Conservation (phyloP, 2,329 filamentous ascomycete species). For the Phaeoacremonium minimum region DNA sequence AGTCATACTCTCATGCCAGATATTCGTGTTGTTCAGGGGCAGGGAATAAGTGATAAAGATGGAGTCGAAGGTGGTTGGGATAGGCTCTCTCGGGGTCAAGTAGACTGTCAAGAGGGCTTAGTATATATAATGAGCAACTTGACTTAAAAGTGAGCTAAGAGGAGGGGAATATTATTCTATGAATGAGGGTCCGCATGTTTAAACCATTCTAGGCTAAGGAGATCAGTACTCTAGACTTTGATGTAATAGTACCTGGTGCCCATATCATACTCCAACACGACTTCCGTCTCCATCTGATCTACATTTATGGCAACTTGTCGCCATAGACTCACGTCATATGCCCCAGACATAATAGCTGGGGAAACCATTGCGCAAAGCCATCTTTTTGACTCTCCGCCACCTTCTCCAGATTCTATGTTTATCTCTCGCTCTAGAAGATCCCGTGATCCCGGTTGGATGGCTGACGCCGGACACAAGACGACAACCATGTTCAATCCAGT, state of each 20-base stretch:
- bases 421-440: constrained; percentile 15
- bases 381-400: constrained; percentile 4
- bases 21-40: no score
- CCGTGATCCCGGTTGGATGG: constrained; percentile 11
- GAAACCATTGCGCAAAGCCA: constrained; percentile 32
- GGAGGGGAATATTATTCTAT: no score
- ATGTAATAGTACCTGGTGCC: constrained; percentile 38
- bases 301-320: constrained; percentile 26
- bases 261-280: constrained; percentile 36
- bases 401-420: constrained; percentile 6
- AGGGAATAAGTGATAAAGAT: no score
- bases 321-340: constrained; percentile 35
- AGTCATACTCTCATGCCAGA: no score
- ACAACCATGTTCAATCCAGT: constrained; percentile 20
- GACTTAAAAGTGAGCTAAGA: no score
- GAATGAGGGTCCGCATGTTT: no score
- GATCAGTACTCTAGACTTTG: no score
- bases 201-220: no score
- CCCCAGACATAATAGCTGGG: constrained; percentile 25
- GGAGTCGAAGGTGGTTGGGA: no score
- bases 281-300: constrained; percentile 31
- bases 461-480: constrained; percentile 21
- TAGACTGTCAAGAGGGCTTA: no score
- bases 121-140: no score
- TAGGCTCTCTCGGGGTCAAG: no score